These are phyloP conservation scores for Bryoglossum gracile DNA, from an alignment of 495 filamentous ascomycete genomes.

Conservation along the genomic window DNA sequence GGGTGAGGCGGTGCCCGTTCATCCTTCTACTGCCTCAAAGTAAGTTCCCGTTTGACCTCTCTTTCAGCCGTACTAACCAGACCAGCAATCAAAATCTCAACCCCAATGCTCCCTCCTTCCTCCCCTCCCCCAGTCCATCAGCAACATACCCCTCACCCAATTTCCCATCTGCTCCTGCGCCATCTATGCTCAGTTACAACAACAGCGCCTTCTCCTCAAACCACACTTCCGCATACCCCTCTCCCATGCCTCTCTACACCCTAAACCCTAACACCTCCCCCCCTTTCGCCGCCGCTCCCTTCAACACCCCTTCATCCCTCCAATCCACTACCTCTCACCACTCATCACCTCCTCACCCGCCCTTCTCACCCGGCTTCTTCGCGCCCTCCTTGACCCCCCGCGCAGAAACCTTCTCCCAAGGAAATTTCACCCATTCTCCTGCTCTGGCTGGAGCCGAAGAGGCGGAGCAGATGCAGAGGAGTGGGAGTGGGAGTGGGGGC, in stretches of 20 bases:
- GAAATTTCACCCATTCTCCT: not conserved
- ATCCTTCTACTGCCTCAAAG: constrained; percentile 2
- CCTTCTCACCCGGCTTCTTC: no score
- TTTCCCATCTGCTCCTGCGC: constrained; percentile 8
- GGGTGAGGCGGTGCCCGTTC: no score
- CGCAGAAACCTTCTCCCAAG: not conserved
- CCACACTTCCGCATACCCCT: constrained; percentile 1
- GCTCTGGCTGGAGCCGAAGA: not conserved
- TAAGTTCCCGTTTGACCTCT: constrained; percentile 6
- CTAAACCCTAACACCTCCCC: not conserved
- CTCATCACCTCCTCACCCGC: no score
- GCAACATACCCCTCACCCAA: not conserved
- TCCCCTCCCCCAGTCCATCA: constrained; percentile 5
- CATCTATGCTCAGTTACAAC: constrained; percentile 6
- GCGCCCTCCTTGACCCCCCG: no score
- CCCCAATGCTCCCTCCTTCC: constrained; percentile 17
- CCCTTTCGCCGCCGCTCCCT: not conserved
- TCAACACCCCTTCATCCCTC: not conserved
- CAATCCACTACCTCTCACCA: not conserved
- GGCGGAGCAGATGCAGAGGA: not conserved
- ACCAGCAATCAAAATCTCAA: no score
- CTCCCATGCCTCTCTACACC: not conserved
- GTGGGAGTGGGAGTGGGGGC: constrained; percentile 19
- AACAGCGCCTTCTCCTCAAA: not conserved
- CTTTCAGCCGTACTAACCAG: no score